A percentile compares a stretch with the other conserved stretches of the same genome.
These are phyloP conservation scores for Saccharomyces hybrid DNA, from an alignment of 1,139 yeast genomes.

Conservation along the genomic window DNA sequence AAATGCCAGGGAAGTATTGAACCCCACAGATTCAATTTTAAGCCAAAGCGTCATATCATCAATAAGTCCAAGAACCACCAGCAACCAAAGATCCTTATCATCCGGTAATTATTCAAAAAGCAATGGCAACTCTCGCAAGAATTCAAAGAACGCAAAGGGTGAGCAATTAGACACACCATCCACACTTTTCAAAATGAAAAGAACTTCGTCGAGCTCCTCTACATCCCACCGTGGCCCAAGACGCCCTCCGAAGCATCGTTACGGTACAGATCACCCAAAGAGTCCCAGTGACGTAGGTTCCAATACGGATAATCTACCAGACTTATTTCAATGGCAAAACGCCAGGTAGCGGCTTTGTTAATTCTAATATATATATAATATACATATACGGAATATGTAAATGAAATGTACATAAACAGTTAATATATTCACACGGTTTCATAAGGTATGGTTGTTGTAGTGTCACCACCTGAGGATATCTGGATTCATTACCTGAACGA, in stretches of 20 bases:
- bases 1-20: not conserved
- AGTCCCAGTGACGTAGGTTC: not conserved
- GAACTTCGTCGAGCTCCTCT: not conserved
- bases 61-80: not conserved
- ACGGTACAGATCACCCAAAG: constrained; percentile 1
- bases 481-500: too few relatives aligned
- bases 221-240: constrained; percentile 12
- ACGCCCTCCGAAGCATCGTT: constrained; percentile 9
- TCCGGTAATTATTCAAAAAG: not conserved
- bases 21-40: not conserved
- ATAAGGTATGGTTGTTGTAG: too few relatives aligned
- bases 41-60: not conserved
- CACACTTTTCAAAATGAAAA: not conserved
- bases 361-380: not conserved
- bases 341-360: constrained; percentile 7
- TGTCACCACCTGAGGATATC: too few relatives aligned
- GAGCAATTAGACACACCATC: not conserved
- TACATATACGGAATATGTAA: too few relatives aligned
- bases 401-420: not conserved
- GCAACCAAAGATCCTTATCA: not conserved
- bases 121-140: not conserved
- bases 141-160: not conserved
- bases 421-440: not conserved
- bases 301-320: constrained; percentile 14
- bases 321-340: constrained; percentile 26